Percentiles rank a stretch among this genome's conserved stretches.
Evolutionary conservation across 768 basidiomycete genomes (phyloP).

Genomic region (Austroboletus festivus): DNA sequence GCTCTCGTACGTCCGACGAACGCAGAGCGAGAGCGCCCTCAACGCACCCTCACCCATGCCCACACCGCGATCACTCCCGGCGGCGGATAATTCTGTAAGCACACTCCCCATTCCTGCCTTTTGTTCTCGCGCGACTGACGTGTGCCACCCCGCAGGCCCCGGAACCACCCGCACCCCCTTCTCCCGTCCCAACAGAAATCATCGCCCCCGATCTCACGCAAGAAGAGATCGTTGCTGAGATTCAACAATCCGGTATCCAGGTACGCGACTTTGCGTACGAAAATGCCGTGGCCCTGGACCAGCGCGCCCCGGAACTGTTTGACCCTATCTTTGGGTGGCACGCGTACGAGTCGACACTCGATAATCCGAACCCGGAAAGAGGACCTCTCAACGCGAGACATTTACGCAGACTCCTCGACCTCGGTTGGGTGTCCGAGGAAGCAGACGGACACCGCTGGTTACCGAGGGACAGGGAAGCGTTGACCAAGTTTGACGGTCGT

Average conservation of each 20-base stretch:
- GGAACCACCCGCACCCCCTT: slow-evolving; percentile 22
- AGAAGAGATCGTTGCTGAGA: slow-evolving; percentile 33
- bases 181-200: slow-evolving; percentile 33
- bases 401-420: slow-evolving; percentile 29
- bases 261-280: slow-evolving; percentile 34
- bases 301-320: slow-evolving; percentile 26
- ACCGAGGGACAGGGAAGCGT: slow-evolving; percentile 23
- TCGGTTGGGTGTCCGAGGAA: slow-evolving; percentile 27
- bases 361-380: slow-evolving; percentile 17
- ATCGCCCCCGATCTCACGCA: slow-evolving; percentile 31
- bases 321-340: slow-evolving; percentile 32
- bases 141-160: slow-evolving; percentile 3
- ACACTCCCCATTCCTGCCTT: background rate
- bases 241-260: slow-evolving; percentile 27
- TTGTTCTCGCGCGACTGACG: background rate
- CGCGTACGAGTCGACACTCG: slow-evolving; percentile 27
- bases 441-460: slow-evolving; percentile 25
- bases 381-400: slow-evolving; percentile 20
- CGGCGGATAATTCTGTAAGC: slow-evolving; percentile 29
- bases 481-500: slow-evolving; percentile 24
- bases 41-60: slow-evolving; percentile 10
- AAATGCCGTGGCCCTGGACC: slow-evolving; percentile 8
- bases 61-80: slow-evolving; percentile 3
- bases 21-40: slow-evolving; percentile 26
- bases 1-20: slow-evolving; percentile 18